Base-by-base conservation (phyloP, 768 basidiomycete genomes). In the Russula griseocarnosa region DNA sequence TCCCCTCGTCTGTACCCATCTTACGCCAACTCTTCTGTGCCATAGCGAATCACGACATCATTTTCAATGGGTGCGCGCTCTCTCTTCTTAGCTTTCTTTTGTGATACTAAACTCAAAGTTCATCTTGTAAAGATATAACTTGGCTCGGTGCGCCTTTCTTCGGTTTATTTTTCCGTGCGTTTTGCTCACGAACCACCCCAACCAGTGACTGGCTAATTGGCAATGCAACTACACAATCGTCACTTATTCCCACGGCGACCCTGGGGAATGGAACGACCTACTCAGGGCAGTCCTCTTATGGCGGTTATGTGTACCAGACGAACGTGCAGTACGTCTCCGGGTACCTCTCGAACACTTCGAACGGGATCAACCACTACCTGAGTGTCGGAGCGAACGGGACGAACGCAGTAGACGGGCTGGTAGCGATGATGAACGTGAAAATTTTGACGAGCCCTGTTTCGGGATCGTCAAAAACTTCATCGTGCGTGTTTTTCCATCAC, bases 181-280 rank as follows among this genome's bases (percentile, higher is more conserved):
- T 11, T 38, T 36, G 6, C 52, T 59, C n/a, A 64, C 24, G n/a
- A 40, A 11, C 6, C 16, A 13, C 44, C 36, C 7, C 14, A 11
- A 26, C 16, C n/a, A 86, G 94, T 28, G 93, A 97, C 71, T 88
- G 83, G 79, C 76, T 96, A n/a, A 77, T 95, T 28, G 91, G 89
- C 24, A 94, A 94, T 71, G 86, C 89, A 26, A 94, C 93, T 0
- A 72, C 79, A 26, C 76, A 75, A 65, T 50, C 73, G 14, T 55
- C 60, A 11, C n/a, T 75, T 11, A 76, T 88, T 59, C 76, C 79
- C 20, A 82, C 84, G 0, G 18, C 61, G 18, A 69, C 69, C 40
- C 69, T 89, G 53, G 85, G 81, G n/a, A 86, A 89, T 69, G 70
- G 73, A 36, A 80, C 84, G 32, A 83, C 83, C 0, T 92, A 75